These are phyloP conservation scores for Mycena albidolilacea DNA, from an alignment of 768 basidiomycete genomes.

Conservation along the genomic window DNA sequence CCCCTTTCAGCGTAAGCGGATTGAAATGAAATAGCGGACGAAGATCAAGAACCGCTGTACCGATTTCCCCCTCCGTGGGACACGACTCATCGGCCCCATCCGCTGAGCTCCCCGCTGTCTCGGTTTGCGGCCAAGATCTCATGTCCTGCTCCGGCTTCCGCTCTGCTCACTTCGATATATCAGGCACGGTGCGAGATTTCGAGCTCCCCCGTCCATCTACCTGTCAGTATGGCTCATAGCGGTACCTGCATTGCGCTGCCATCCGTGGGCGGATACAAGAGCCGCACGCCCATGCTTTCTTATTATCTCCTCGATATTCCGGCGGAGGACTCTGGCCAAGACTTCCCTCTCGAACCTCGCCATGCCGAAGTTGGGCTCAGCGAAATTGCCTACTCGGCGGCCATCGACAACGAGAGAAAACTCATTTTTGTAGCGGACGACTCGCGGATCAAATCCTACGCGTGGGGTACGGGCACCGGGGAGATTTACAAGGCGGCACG, in stretches of 20 bases:
- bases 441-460: conserved; percentile 55
- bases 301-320: conserved; percentile 25
- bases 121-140: background rate
- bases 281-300: conserved; percentile 13
- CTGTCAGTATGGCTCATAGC: background rate
- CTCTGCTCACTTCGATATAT: conserved; percentile 6
- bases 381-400: conserved; percentile 25
- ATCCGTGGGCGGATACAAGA: conserved; percentile 25
- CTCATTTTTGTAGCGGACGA: conserved; percentile 55
- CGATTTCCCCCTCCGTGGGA: background rate
- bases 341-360: conserved; percentile 5
- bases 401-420: conserved; percentile 51
- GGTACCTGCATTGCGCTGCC: conserved; percentile 14
- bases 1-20: background rate
- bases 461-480: conserved; percentile 41
- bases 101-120: background rate
- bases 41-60: background rate
- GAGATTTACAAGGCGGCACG: conserved; percentile 22
- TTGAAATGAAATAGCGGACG: background rate
- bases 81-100: background rate
- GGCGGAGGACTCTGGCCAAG: background rate
- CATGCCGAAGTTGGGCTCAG: background rate
- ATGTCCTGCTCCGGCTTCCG: background rate
- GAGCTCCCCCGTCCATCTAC: background rate
- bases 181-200: conserved; percentile 32